Evolutionary conservation across 202 grass and related monocot genomes (phyloP).

Genomic region (Saccharum hybrid): DNA sequence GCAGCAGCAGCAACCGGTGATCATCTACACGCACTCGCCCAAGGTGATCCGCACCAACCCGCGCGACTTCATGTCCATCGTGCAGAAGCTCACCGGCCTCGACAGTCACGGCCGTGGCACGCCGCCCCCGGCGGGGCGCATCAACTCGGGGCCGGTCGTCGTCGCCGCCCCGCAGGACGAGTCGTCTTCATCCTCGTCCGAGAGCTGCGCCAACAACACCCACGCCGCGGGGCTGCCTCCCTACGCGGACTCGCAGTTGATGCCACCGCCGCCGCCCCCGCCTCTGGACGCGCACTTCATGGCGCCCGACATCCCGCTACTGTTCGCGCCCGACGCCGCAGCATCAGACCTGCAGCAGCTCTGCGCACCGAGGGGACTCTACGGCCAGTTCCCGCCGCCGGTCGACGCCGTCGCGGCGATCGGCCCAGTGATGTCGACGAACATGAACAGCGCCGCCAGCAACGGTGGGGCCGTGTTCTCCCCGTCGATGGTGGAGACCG

Average conservation of each 20-base stretch:
- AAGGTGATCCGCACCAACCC: slow-evolving; percentile 66
- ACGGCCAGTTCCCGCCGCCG: slow-evolving; percentile 33
- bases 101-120: not conserved
- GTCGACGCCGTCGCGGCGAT: slow-evolving; percentile 12
- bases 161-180: slow-evolving; percentile 38
- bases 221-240: slow-evolving; percentile 13
- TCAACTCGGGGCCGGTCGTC: not conserved
- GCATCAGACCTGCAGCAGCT: slow-evolving; percentile 33
- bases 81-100: slow-evolving; percentile 73
- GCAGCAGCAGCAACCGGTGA: slow-evolving; percentile 40
- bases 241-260: slow-evolving; percentile 39
- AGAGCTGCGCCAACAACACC: slow-evolving; percentile 42
- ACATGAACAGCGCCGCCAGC: slow-evolving; percentile 27
- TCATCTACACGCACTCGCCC: slow-evolving; percentile 70
- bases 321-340: slow-evolving; percentile 44
- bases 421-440: slow-evolving; percentile 15
- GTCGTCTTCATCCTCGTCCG: slow-evolving; percentile 52
- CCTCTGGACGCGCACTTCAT: slow-evolving; percentile 43
- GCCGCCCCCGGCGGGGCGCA: not conserved
- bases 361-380: slow-evolving; percentile 48
- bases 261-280: slow-evolving; percentile 36
- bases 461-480: slow-evolving; percentile 31
- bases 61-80: slow-evolving; percentile 73
- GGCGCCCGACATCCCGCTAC: slow-evolving; percentile 53
- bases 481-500: slow-evolving; percentile 53